Percentiles rank a stretch among this genome's conserved stretches.
These are phyloP conservation scores for Silene noctiflora DNA, from an alignment of 179 eudicot genomes.

Conservation along the genomic window DNA sequence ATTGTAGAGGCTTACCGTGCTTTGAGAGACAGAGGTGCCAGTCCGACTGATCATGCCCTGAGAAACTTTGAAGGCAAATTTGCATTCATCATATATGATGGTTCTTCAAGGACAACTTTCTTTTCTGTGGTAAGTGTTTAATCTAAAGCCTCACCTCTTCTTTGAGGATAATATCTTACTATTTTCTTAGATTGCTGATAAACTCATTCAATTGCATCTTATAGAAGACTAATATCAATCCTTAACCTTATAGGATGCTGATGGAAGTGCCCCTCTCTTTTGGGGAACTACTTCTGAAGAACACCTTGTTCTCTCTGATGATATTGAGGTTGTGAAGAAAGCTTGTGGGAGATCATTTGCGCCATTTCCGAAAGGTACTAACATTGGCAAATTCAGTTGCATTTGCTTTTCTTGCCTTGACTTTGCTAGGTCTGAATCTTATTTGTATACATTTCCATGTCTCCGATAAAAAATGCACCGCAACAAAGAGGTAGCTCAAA, in stretches of 20 bases:
- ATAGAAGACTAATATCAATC: neutral
- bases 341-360: constrained; percentile 83
- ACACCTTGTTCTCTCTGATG: constrained; percentile 63
- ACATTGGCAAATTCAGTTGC: neutral
- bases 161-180: neutral
- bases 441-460: too few relatives aligned
- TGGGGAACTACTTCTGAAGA: constrained; percentile 91
- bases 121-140: constrained; percentile 62
- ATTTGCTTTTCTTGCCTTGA: neutral
- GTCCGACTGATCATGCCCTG: constrained; percentile 78
- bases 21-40: constrained; percentile 82
- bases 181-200: too few relatives aligned
- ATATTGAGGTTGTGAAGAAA: constrained; percentile 61
- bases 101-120: constrained; percentile 58
- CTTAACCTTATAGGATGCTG: constrained; percentile 58
- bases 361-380: constrained; percentile 83
- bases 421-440: too few relatives aligned
- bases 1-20: constrained; percentile 84
- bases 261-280: constrained; percentile 84
- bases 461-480: too few relatives aligned
- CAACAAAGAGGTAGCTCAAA: too few relatives aligned
- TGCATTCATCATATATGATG: constrained; percentile 73
- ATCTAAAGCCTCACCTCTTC: neutral
- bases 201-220: neutral
- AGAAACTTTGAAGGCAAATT: constrained; percentile 79